Conservation (phyloP, 345 rosid genomes). For the Euphorbia lathyris region DNA sequence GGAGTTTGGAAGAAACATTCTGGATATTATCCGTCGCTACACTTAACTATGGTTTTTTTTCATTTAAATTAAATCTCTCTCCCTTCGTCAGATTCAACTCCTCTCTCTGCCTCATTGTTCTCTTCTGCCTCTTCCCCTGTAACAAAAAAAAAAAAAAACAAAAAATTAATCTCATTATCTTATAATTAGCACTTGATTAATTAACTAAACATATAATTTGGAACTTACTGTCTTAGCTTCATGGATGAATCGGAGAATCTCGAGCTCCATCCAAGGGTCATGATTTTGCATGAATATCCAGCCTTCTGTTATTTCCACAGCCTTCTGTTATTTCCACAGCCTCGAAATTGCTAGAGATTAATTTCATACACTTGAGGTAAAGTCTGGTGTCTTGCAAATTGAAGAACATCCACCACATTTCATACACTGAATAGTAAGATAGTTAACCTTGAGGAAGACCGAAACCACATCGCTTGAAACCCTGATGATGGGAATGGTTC, state of each 20-base stretch:
- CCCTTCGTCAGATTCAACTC: no score
- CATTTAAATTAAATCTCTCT: no score
- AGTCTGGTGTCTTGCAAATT: constrained; percentile 73
- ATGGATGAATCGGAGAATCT: constrained; percentile 71
- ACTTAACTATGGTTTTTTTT: no score
- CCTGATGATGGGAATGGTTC: constrained; percentile 62
- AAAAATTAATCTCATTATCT: neutral
- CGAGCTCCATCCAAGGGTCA: constrained; percentile 72
- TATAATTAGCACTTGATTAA: neutral
- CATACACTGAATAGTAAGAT: constrained; percentile 22
- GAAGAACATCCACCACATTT: constrained; percentile 74
- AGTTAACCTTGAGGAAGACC: constrained; percentile 59
- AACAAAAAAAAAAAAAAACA: no score
- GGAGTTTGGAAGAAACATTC: no score
- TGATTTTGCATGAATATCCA: constrained; percentile 75
- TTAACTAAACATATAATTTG: no score
- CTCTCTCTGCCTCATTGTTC: constrained; percentile 39
- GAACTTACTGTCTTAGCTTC: constrained; percentile 58
- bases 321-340: no score
- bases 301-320: constrained; percentile 67
- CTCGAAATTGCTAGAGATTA: constrained; percentile 43
- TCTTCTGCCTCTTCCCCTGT: constrained; percentile 83
- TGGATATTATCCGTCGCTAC: no score
- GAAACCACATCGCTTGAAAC: constrained; percentile 82
- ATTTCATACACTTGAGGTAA: constrained; percentile 56